Base-by-base conservation (phyloP, 2,329 filamentous ascomycete genomes). In the Colletotrichum plurivorum region DNA sequence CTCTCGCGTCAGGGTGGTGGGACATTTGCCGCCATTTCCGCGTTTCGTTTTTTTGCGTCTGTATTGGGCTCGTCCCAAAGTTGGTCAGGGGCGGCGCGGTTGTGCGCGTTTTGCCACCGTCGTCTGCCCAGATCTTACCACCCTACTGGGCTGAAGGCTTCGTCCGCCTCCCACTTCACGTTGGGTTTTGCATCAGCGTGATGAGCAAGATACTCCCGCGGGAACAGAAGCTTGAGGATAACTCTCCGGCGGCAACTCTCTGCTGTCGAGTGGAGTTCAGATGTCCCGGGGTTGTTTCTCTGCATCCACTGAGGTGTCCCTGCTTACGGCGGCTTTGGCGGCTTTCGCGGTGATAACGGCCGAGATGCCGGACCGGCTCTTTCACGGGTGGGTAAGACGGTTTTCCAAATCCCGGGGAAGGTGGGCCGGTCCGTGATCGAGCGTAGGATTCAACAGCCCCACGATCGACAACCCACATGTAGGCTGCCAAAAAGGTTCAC, bases 11-110 rank as follows among this genome's bases (percentile, higher is more conserved):
- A 43, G 54, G 15, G 46, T 22, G 7, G 25, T 65, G 27, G 27
- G 27, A 31, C 27, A 31, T 59, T 59, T 45, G 46, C 27, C 55
- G 55, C 55, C 13, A 55, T 60, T 55, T 55, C 61, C 13, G 13
- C 27, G 66, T 60, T 66, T 60, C 43, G 66, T 56, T 60, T 60
- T 56, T 60, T 60, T 49, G 41, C 10, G 49, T 59, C 54, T 66
- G 27, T 31, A 31, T 31, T 31, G 43, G 55, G 43, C 18, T 18
- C 54, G 31, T 41, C 43, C 27, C 39, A 36, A 43, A 27, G 20
- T 16, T 48, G 39, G 27, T 52, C 48, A 43, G 27, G 18, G 18
- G 25, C 27, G 27, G 27, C 46, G 46, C 41, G 46, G 51, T 2
- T 51, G 57, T 41, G 46, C 27, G 43, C 46, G 27, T 20, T 16